These are phyloP conservation scores for Craspedostauros australis DNA, from an alignment of 108 stramenopile genomes.

Conservation along the genomic window DNA sequence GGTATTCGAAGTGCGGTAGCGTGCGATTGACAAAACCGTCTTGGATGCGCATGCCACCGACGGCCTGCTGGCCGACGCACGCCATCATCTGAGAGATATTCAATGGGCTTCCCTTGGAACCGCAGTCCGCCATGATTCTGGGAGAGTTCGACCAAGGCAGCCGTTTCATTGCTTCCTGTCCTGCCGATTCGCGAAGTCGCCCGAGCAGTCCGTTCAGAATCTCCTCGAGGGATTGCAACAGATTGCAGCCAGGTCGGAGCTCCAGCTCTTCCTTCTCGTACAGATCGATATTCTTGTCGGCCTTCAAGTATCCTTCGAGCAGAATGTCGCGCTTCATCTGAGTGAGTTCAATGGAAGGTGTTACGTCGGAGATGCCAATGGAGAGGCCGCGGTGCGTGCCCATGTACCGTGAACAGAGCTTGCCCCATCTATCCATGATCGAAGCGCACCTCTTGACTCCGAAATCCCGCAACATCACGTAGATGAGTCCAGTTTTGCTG, in stretches of 20 bases:
- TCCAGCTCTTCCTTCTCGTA: constrained; percentile 85
- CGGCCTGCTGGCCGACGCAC: constrained; percentile 98
- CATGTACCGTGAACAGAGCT: constrained; percentile 90
- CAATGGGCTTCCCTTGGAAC: constrained; percentile 96
- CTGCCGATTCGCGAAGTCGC: constrained; percentile 90
- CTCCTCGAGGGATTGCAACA: constrained; percentile 93
- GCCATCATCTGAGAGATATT: constrained; percentile 99
- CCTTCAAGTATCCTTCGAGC: constrained; percentile 64
- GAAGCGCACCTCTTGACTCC: constrained; percentile 61
- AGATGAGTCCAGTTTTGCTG: constrained; percentile 91
- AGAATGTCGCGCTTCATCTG: constrained; percentile 82
- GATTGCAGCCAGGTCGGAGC: constrained; percentile 93
- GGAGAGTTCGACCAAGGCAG: constrained; percentile 85
- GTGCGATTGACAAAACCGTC: constrained; percentile 97
- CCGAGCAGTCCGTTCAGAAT: constrained; percentile 93
- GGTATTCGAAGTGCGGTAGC: constrained; percentile 83
- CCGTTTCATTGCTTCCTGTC: constrained; percentile 91
- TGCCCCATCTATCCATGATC: constrained; percentile 93
- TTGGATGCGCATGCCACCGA: constrained; percentile 95
- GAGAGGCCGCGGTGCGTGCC: constrained; percentile 90
- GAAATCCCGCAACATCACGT: constrained; percentile 86
- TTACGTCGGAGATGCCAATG: constrained; percentile 98
- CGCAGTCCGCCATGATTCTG: constrained; percentile 97
- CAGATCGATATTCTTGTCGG: constrained; percentile 74
- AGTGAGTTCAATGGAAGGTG: constrained; percentile 70